These are phyloP conservation scores for Fusarium coicis DNA, from an alignment of 2,329 filamentous ascomycete genomes.

Conservation along the genomic window DNA sequence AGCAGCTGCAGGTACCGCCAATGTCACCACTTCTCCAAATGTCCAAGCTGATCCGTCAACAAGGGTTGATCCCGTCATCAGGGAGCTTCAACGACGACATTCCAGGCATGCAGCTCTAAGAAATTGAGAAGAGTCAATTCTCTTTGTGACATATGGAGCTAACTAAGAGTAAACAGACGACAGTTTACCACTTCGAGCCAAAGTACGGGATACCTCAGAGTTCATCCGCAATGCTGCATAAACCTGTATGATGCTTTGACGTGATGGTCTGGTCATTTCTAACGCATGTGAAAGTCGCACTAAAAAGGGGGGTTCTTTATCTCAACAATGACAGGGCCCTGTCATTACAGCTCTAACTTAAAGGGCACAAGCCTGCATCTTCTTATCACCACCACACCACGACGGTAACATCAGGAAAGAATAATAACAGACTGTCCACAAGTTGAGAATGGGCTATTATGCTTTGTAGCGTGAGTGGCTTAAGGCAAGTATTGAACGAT, in stretches of 20 bases:
- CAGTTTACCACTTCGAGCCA: conserved; percentile 16
- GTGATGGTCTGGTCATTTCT: conserved; percentile 46
- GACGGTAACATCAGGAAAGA: conserved; percentile 3
- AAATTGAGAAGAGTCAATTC: neutral
- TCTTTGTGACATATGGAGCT: neutral
- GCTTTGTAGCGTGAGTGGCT: neutral
- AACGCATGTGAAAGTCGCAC: conserved; percentile 46
- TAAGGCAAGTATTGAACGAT: neutral
- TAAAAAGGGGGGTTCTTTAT: conserved; percentile 41
- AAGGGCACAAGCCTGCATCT: conserved; percentile 30
- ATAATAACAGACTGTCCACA: neutral
- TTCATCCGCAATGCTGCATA: conserved; percentile 18
- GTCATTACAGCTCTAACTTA: conserved; percentile 3
- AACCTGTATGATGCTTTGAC: conserved; percentile 42
- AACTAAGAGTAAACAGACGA: conserved; percentile 16
- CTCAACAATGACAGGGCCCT: conserved; percentile 12
- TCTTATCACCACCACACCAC: conserved; percentile 21
- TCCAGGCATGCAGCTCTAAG: conserved; percentile 11
- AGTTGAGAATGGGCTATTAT: neutral
- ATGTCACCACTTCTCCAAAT: conserved; percentile 24
- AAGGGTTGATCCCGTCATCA: conserved; percentile 35
- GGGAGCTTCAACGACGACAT: conserved; percentile 34
- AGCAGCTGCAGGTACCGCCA: conserved; percentile 24
- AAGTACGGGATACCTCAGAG: neutral
- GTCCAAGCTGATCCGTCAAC: conserved; percentile 26